These are phyloP conservation scores for Hypomontagnella submonticulosa DNA, from an alignment of 495 filamentous ascomycete species.

Conservation along the genomic window DNA sequence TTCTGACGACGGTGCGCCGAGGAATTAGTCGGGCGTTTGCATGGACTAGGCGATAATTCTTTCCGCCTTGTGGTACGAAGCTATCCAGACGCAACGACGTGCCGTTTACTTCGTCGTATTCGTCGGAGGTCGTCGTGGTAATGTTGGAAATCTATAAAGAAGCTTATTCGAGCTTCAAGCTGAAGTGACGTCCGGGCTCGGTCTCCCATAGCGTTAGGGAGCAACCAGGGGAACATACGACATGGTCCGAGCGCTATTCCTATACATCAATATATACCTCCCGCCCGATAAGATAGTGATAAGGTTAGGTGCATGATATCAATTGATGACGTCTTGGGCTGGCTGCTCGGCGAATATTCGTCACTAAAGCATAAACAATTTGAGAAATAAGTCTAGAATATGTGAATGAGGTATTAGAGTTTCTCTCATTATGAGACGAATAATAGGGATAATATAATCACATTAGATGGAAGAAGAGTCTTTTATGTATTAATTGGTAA, in stretches of 20 bases:
- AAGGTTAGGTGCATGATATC: background rate
- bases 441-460: no score
- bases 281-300: constrained; percentile 29
- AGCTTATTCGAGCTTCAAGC: constrained; percentile 10
- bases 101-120: constrained; percentile 10
- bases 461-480: no score
- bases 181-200: constrained; percentile 34
- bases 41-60: constrained; percentile 8
- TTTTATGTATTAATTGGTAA: no score
- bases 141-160: constrained; percentile 4
- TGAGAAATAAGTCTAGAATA: no score
- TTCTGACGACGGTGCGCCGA: constrained; percentile 28
- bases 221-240: constrained; percentile 22
- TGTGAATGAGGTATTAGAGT: no score
- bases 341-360: no score
- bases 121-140: constrained; percentile 17
- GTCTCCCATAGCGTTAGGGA: background rate
- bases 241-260: constrained; percentile 32
- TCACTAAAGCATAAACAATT: no score
- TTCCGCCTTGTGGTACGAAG: background rate
- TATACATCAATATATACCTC: no score
- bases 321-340: no score
- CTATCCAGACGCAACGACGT: background rate
- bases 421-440: no score
- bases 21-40: constrained; percentile 3